These are phyloP conservation scores for Talaromyces sp. DNA, from an alignment of 2,329 filamentous ascomycete species.

Conservation along the genomic window DNA sequence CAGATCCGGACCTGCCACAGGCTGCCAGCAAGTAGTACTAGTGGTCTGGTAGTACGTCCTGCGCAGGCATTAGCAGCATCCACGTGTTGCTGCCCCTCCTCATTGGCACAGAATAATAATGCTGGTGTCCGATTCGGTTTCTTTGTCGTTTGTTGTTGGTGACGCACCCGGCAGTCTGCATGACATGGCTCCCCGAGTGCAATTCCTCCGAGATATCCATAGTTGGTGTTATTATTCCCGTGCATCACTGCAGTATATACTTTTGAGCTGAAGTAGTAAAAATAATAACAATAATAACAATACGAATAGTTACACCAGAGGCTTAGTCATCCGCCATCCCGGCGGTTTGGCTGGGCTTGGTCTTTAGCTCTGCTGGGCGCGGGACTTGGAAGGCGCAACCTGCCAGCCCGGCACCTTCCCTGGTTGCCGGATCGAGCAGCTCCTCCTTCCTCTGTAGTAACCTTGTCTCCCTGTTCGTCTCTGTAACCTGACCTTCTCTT, in stretches of 20 bases:
- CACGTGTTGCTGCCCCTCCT: neutral
- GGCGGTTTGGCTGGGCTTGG: neutral
- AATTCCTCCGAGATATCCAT: neutral
- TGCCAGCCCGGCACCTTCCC: neutral
- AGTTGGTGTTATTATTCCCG: neutral
- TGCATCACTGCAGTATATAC: too few species aligned
- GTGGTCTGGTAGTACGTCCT: too few species aligned
- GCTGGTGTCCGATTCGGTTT: neutral
- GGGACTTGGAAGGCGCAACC: neutral
- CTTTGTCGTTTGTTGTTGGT: neutral
- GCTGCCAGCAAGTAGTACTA: too few species aligned
- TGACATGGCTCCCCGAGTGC: neutral
- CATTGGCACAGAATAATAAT: neutral
- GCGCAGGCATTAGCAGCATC: neutral
- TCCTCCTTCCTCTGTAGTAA: neutral
- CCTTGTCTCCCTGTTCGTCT: neutral
- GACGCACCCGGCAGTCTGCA: neutral
- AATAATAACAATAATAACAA: too few species aligned
- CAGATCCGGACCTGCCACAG: too few species aligned
- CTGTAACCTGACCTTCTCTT: neutral
- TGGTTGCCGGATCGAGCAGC: neutral
- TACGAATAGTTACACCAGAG: too few species aligned
- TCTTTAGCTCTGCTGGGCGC: neutral
- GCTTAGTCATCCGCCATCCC: neutral
- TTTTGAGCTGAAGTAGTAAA: too few species aligned